Conservation (phyloP, 192 early-diverging fungal genomes). For the Backusella morwellensis region DNA sequence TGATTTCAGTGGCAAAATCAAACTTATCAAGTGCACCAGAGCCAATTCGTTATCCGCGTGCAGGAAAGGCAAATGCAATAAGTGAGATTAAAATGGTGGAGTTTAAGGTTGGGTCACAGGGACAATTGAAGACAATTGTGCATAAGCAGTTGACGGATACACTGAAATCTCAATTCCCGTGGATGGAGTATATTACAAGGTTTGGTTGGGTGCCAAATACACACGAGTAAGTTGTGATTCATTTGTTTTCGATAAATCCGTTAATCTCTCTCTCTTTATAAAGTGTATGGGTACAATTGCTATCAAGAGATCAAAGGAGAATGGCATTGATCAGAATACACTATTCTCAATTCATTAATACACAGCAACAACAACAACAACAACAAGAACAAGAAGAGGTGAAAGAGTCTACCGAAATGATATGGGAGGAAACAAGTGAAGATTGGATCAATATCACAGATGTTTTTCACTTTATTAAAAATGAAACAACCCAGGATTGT, state of each 20-base stretch:
- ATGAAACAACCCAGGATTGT: not conserved
- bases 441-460: constrained; percentile 65
- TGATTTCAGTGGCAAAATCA: constrained; percentile 27
- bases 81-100: constrained; percentile 54
- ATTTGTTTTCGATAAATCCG: not conserved
- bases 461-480: constrained; percentile 29
- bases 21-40: constrained; percentile 18
- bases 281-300: constrained; percentile 58
- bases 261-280: not conserved
- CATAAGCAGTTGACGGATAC: constrained; percentile 45
- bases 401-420: constrained; percentile 25
- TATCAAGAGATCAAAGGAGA: constrained; percentile 52
- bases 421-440: constrained; percentile 51
- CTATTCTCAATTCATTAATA: constrained; percentile 39
- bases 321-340: constrained; percentile 54
- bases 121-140: constrained; percentile 24
- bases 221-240: constrained; percentile 38
- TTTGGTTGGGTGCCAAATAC: constrained; percentile 63
- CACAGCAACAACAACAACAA: not conserved
- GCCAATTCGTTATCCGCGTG: constrained; percentile 58
- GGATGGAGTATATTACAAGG: constrained; percentile 67
- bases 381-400: too few species aligned
- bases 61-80: constrained; percentile 56
- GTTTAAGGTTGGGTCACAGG: constrained; percentile 36
- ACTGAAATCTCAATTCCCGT: constrained; percentile 54